phyloP scores from a whole-genome alignment of 179 eudicot species.

The Gypsophila paniculata region DNA sequence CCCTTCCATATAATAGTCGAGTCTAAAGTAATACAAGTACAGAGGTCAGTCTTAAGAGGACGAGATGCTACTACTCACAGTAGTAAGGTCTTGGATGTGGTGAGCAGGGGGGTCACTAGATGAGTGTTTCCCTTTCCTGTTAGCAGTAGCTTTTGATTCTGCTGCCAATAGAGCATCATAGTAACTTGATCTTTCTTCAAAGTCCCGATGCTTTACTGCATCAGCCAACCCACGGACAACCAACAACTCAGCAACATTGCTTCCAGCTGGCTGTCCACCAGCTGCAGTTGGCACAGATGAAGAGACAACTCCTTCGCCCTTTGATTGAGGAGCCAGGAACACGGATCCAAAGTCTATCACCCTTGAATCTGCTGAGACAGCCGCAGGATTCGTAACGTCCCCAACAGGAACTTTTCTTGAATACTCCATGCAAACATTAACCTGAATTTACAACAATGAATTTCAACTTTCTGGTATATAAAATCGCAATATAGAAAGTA shows the following conservation, averaged over 20 bases:
- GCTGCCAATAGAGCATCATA: constrained; percentile 88
- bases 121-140: constrained; percentile 74
- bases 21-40: not conserved
- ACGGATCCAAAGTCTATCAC: constrained; percentile 91
- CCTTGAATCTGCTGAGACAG: constrained; percentile 50
- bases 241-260: constrained; percentile 76
- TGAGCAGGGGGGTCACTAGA: constrained; percentile 54
- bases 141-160: constrained; percentile 70
- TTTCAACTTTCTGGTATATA: constrained; percentile 11
- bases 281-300: constrained; percentile 41
- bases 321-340: constrained; percentile 59
- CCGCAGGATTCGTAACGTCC: constrained; percentile 42
- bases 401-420: constrained; percentile 65
- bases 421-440: constrained; percentile 92
- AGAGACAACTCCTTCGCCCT: constrained; percentile 52
- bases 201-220: constrained; percentile 76
- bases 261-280: constrained; percentile 51
- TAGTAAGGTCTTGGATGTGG: constrained; percentile 74
- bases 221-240: constrained; percentile 75
- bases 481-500: not conserved
- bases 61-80: constrained; percentile 41
- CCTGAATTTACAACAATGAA: constrained; percentile 40
- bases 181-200: constrained; percentile 82
- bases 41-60: not conserved
- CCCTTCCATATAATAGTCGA: not conserved